Evolutionary conservation across 192 early-diverging fungal genomes (phyloP), one percentile per base, ranked within the genome.

Genomic region (Gigaspora rosea): DNA sequence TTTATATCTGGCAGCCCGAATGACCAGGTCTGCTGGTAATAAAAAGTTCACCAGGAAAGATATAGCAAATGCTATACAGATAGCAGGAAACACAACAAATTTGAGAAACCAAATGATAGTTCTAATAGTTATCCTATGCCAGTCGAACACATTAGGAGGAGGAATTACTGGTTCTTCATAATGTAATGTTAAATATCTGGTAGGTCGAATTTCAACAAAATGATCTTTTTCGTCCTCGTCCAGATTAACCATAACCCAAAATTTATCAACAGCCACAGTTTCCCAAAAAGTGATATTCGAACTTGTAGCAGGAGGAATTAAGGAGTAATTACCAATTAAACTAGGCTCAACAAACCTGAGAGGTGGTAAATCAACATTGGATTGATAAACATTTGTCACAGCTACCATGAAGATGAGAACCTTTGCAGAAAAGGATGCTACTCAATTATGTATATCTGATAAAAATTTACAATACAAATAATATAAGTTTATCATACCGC

Each of bases 181-280:
- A 8, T 56, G 22, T 27, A 76, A 18, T 27, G 62, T 76, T 7
- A 76, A n/a, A n/a, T 64, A 27, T 11, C 51, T 76, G 56, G 64
- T 33, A 11, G 82, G 66, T 16, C 85, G 80, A 27, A 90, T 82
- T 72, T 88, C 86, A 48, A 88, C 56, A 78, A 85, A 90, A 41
- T 79, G 83, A 50, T 83, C 84, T 12, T 41, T 41, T 41, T n/a
- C n/a, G n/a, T n/a, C n/a, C n/a, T 83, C 51, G 16, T 57, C 56
- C 11, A 86, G 87, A 78, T 89, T 87, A 2, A 90, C 79, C 9
- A 80, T 71, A n/a, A 79, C 51, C 89, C 89, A 90, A 59, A 90
- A 85, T 13, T 78, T 72, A 33, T 76, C 51, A 27, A 48, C 50
- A 20, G 51, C 22, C 22, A 9, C 15, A 22, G 75, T 63, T 49